Evolutionary conservation across 306 rosid genomes (phyloP).

Genomic region (Dicorynia guianensis): DNA sequence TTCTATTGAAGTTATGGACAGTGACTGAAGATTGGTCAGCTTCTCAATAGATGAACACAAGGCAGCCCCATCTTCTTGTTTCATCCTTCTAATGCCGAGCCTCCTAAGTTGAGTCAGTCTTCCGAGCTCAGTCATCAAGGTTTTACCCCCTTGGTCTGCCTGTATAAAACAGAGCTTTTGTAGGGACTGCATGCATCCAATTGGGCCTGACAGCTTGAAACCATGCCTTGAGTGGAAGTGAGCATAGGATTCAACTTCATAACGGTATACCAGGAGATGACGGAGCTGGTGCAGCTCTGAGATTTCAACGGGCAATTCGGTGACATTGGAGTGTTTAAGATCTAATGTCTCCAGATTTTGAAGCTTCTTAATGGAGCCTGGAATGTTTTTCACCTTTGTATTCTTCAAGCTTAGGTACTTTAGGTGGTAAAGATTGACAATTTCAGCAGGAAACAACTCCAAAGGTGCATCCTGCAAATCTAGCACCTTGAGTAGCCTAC

Average conservation of each 20-base stretch:
- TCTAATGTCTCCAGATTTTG: constrained; percentile 56
- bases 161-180: constrained; percentile 65
- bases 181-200: constrained; percentile 54
- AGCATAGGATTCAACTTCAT: constrained; percentile 54
- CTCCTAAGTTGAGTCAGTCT: constrained; percentile 55
- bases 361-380: constrained; percentile 55
- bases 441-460: constrained; percentile 52
- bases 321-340: constrained; percentile 58
- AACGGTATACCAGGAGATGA: constrained; percentile 61
- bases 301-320: constrained; percentile 63
- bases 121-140: constrained; percentile 52
- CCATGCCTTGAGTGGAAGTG: constrained; percentile 53
- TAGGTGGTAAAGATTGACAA: constrained; percentile 51
- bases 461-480: constrained; percentile 58
- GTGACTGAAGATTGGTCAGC: constrained; percentile 50
- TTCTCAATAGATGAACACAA: constrained; percentile 56
- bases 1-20: constrained; percentile 46
- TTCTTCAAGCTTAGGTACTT: constrained; percentile 61
- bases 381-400: constrained; percentile 56
- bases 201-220: constrained; percentile 47
- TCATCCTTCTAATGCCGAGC: constrained; percentile 54
- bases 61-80: constrained; percentile 51
- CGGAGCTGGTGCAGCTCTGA: constrained; percentile 57
- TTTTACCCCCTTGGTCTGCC: constrained; percentile 48
- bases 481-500: constrained; percentile 52